Evolutionary conservation across 495 filamentous ascomycete species (phyloP), one percentile per base, ranked within the genome.

Genomic region (Aspergillus sparsus): DNA sequence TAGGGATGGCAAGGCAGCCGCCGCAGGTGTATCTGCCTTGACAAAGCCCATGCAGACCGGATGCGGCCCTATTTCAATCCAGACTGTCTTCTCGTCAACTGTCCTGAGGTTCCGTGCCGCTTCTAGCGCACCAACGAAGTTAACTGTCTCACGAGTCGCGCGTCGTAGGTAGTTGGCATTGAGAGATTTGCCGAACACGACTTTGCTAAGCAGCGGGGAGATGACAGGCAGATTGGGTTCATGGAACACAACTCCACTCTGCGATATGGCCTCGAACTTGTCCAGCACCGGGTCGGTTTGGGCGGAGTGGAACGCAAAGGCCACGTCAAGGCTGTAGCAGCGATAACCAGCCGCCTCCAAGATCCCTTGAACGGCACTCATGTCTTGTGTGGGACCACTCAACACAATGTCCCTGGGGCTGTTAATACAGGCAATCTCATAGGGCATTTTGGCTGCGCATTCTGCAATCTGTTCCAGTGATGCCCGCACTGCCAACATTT

Each of bases 371-470:
- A 68, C 41, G 5, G 32, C 39, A 5, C 68, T 61, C n/a, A 80
- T 72, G 2, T 83, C 73, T 0, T 66, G 61, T 6, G 67, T 65
- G 7, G 72, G 61, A n/a, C 87, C 86, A 50, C 81, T 81, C 18
- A 90, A 66, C 4, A 90, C 88, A 0, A 83, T 87, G 55, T 87
- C 85, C 13, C 73, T 64, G 0, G 79, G 80, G 3, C 82, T 81
- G 53, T 91, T 91, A 61, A 85, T 76, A 69, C 87, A 91, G 13
- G 85, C 80, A 47, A 89, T 65, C 18, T 82, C 62, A 32, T 59
- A 64, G 2, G 11, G 1, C 32, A 13, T n/a, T 6, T 15, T 74
- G 36, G 72, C 60, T 0, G 66, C 41, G 7, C 49, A 42, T 65
- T 67, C 18, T 56, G 67, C 55, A 45, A 59, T 49, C 21, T 53